Percentiles rank a stretch among this genome's conserved stretches.
These are phyloP conservation scores for Trichoderma gamsii DNA, from an alignment of 495 filamentous ascomycete genomes.

Conservation along the genomic window DNA sequence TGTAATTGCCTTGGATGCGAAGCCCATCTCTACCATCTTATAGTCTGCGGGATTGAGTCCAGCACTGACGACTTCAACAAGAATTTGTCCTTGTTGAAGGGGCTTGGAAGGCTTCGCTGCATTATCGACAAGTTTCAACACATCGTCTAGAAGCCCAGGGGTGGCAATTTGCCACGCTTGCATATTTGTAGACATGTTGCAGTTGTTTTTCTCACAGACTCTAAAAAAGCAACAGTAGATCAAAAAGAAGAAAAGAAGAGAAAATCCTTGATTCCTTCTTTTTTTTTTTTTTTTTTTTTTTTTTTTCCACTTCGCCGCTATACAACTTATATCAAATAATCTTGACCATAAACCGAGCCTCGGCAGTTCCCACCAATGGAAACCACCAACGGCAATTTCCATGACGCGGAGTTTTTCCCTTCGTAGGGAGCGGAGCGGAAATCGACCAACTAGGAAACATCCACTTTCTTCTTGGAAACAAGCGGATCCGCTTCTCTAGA, in stretches of 20 bases:
- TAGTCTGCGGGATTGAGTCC: constrained; percentile 62
- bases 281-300: too few species aligned
- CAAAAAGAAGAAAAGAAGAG: not conserved
- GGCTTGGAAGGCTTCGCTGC: not conserved
- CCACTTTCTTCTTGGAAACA: not conserved
- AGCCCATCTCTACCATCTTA: constrained; percentile 50
- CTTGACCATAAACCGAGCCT: not conserved
- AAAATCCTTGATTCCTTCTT: not conserved
- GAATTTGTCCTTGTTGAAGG: constrained; percentile 23
- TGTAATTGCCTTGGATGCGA: constrained; percentile 32
- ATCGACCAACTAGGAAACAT: not conserved
- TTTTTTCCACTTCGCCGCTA: not conserved
- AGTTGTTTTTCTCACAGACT: not conserved
- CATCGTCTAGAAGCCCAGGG: not conserved
- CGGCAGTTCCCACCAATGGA: not conserved
- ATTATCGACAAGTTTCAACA: not conserved
- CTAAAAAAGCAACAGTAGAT: too few species aligned
- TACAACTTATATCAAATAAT: not conserved
- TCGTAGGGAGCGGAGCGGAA: not conserved
- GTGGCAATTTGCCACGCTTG: constrained; percentile 2
- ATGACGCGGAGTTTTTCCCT: not conserved
- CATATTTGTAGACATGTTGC: not conserved
- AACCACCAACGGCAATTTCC: not conserved
- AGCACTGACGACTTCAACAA: constrained; percentile 48
- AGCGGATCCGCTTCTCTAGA: not conserved